Evolutionary conservation across 2,329 filamentous ascomycete species (phyloP), one percentile per base, ranked within the genome.

Genomic region (Penicillium sp.): DNA sequence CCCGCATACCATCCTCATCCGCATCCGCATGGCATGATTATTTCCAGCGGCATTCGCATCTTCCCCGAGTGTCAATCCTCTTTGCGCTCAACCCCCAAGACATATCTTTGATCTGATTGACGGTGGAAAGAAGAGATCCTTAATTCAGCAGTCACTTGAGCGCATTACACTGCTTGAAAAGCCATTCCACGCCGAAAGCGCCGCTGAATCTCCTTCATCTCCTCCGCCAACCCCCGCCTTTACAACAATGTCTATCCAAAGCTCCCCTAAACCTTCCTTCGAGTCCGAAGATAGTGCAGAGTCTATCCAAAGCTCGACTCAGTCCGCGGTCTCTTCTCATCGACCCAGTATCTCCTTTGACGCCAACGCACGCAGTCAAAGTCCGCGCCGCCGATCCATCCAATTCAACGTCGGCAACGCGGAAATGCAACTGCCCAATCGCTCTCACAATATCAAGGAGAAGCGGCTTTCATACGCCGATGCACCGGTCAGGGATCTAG

Each of bases 341-440:
- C 64, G 64, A 13, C 68, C 65, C 42, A 70, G 67, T 15, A 70
- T 70, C 19, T 67, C 71, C 15, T 57, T 66, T 24, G 66, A 66
- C 42, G 71, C 72, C 17, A 68, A 59, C 4, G 53, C 69, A 12
- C 45, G 63, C 26, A 64, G 63, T 33, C 68, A 71, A 40, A 73
- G 69, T 51, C 63, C 71, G 9, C 73, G 75, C 12, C 70, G 74
- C 42, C 75, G 72, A 56, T 79, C 78, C 8, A 78, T 79, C 47
- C 77, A 79, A 59, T 80, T 79, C 63, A 75, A 73, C 54, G 65
- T 76, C 38, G 72, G 68, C 17, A 58, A 64, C 9, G 64, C 74
- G 9, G 72, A 76, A 28, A 62, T 70, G 6, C 71, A 72, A 56
- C 62, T 76, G 30, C 64, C 71, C 5, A 68, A 65, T 51, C 73